These are phyloP conservation scores for Trichosanthes truncata DNA, from an alignment of 306 rosid species.

Conservation along the genomic window DNA sequence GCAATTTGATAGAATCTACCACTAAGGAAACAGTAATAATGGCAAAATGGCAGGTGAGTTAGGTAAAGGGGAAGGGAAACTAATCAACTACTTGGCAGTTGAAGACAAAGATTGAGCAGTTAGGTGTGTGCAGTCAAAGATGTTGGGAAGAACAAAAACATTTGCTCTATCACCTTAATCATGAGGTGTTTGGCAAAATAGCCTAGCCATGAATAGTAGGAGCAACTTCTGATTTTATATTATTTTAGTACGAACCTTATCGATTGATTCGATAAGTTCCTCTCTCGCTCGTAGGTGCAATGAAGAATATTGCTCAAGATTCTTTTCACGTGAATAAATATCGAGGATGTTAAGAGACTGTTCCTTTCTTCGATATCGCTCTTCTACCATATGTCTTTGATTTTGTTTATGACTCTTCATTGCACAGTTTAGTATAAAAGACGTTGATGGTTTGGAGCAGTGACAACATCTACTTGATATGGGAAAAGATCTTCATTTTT, in stretches of 20 bases:
- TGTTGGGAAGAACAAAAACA: background rate
- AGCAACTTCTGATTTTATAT: background rate
- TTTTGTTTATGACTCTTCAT: too few relatives aligned
- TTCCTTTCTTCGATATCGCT: background rate
- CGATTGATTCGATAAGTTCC: background rate
- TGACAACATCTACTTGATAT: too few relatives aligned
- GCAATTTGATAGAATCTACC: background rate
- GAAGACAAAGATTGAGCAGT: background rate
- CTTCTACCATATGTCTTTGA: too few relatives aligned
- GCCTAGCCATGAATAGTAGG: background rate
- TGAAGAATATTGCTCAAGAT: background rate
- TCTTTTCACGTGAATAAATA: background rate
- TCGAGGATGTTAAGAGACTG: background rate
- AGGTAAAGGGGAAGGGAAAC: background rate
- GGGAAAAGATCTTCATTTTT: too few relatives aligned
- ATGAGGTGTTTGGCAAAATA: background rate
- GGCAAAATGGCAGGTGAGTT: background rate
- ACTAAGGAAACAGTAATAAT: slow-evolving; percentile 2
- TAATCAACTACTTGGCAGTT: background rate
- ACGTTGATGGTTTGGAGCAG: too few relatives aligned
- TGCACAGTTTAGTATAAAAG: too few relatives aligned
- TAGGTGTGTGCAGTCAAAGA: background rate
- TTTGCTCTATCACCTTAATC: background rate
- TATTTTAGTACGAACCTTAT: background rate
- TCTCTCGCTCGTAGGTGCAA: background rate